Base-by-base conservation (phyloP, 108 stramenopile species). In the Skeletonema menzelii region DNA sequence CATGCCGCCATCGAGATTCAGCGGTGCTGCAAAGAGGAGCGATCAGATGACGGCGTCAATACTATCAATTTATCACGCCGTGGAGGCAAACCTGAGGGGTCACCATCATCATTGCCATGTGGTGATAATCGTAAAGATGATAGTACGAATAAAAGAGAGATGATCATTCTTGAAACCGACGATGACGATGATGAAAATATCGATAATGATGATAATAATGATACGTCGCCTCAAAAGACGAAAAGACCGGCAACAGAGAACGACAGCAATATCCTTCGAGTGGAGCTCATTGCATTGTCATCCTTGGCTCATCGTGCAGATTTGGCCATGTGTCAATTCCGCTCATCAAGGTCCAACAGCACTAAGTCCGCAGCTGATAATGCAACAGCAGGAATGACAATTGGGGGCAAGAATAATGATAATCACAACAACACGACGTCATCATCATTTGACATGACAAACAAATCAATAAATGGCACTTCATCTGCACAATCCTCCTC, bases 281-380 rank as follows among this genome's bases (percentile, higher is more conserved):
- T 62, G 32, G 79, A 80, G 27, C 76, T 78, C 27, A 30, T 67
- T 27, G 72, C 80, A 10, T 35, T 82, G 15, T 72, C 81, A 24
- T 11, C 22, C 4, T 17, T 58, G 37, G 77, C 81, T 8, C 56
- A 59, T 12, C 76, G 72, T 27, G 76, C 81, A 11, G 81, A 82
- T 69, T 27, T 75, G 12, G 65, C 81, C 22, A 78, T 82, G 81
- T 74, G 76, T 35, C 72, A 72, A 44, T 82, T 82, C 56, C 77
- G 81, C 53, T 77, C 64, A 7, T 64, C 62, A n/a, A 7, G 42
- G 8, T 13, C 70, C 19, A 62, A 2, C 32, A 26, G 8, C 2
- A 11, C 28, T 38, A 15, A 12, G 2, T 53, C 49, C 17, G 8
- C 49, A 53, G 22, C 19, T 24, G 0, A 53, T 53, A 7, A 22